A percentile compares a stretch with the other conserved stretches of the same genome.
Conservation (phyloP, 2,329 filamentous ascomycete species). For the Teratosphaeria destructans region DNA sequence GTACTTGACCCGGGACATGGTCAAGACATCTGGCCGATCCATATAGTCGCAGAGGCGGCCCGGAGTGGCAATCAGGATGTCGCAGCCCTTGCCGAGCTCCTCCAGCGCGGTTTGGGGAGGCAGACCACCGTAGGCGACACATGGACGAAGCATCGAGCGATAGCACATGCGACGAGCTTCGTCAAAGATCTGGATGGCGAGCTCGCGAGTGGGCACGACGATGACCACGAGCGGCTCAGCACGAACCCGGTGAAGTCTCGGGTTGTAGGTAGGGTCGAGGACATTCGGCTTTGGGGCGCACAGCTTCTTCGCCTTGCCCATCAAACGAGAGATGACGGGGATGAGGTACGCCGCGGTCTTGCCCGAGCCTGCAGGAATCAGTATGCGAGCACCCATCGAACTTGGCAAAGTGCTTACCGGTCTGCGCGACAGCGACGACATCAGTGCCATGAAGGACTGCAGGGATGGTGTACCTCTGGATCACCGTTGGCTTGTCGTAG, state of each 20-base stretch:
- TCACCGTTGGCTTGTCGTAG: conserved; percentile 68
- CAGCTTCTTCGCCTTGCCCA: conserved; percentile 90
- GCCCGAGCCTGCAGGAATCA: conserved; percentile 61
- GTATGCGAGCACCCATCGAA: not conserved
- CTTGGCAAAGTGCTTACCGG: conserved; percentile 49
- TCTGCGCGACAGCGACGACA: conserved; percentile 83
- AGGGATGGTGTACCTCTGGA: conserved; percentile 77
- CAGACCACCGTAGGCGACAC: conserved; percentile 77
- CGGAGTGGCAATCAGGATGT: conserved; percentile 78
- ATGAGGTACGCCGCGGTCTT: conserved; percentile 92
- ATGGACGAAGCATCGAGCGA: conserved; percentile 85
- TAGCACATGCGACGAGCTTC: conserved; percentile 90
- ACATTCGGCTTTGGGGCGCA: conserved; percentile 63
- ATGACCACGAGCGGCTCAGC: conserved; percentile 85
- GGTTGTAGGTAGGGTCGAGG: conserved; percentile 36
- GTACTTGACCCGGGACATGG: conserved; percentile 62
- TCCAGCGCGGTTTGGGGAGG: conserved; percentile 58
- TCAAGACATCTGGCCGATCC: conserved; percentile 55
- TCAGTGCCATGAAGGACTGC: conserved; percentile 68
- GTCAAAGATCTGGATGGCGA: conserved; percentile 91
- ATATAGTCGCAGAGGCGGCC: conserved; percentile 83
- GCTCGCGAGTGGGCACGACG: conserved; percentile 76
- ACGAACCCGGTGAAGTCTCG: conserved; percentile 43
- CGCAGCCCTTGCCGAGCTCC: conserved; percentile 73
- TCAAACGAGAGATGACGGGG: conserved; percentile 78